phyloP scores from a whole-genome alignment of 345 rosid genomes.

The Streptanthus diversifolius region DNA sequence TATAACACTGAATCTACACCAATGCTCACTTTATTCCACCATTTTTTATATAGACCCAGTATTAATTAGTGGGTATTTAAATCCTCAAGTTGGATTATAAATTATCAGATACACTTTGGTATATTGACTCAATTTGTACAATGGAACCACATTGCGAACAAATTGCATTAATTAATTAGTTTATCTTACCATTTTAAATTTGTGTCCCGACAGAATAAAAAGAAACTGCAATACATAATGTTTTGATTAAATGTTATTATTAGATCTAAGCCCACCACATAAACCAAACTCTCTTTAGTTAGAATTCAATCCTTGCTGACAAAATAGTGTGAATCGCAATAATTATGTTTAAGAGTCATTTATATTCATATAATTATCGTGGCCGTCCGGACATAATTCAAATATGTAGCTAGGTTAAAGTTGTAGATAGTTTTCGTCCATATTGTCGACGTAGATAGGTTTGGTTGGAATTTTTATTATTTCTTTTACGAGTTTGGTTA shows the following conservation, averaged over 20 bases:
- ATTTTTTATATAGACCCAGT: conserved; percentile 9
- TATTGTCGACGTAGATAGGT: conserved; percentile 1
- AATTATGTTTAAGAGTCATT: not conserved
- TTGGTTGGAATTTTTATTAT: not conserved
- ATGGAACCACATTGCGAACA: not conserved
- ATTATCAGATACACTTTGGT: conserved; percentile 23
- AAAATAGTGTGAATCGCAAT: not conserved
- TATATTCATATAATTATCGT: not conserved
- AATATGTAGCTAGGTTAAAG: not conserved
- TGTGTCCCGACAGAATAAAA: not conserved
- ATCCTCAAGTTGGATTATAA: conserved; percentile 5
- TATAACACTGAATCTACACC: not conserved
- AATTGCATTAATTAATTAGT: not conserved
- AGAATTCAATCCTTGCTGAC: not conserved
- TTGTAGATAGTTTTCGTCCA: not conserved
- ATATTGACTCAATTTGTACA: not conserved
- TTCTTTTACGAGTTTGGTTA: conserved; percentile 15
- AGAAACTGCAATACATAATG: not conserved
- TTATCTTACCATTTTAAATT: not conserved
- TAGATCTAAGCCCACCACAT: not conserved
- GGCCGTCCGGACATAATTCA: not conserved
- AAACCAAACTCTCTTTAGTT: conserved; percentile 1
- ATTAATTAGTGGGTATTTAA: conserved; percentile 4
- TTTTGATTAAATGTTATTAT: not conserved
- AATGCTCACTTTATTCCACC: conserved; percentile 14